Percentiles rank a stretch among this genome's conserved stretches.
Conservation (phyloP, 345 rosid genomes). For the Hypericum androsaemum region DNA sequence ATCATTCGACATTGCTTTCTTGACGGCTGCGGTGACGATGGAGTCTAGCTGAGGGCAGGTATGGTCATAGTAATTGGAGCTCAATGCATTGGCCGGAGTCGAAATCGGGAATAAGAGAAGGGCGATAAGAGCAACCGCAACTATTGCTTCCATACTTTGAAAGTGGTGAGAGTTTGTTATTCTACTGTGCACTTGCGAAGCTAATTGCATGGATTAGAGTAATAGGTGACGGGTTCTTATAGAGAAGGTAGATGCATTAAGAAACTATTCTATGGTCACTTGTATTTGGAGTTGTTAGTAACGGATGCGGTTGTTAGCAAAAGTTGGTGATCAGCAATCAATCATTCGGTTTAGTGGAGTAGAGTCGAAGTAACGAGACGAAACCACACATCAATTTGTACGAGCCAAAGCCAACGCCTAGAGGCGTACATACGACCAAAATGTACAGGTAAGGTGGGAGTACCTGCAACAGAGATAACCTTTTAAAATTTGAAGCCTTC, state of each 20-base stretch:
- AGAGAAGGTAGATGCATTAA: slow-evolving; percentile 1
- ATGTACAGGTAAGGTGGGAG: too few relatives aligned
- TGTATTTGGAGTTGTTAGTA: slow-evolving; percentile 32
- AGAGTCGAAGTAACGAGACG: slow-evolving; percentile 15
- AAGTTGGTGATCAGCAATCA: slow-evolving; percentile 47
- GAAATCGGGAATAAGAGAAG: slow-evolving; percentile 16
- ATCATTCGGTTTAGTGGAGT: slow-evolving; percentile 16
- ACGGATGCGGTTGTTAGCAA: slow-evolving; percentile 38
- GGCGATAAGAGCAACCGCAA: slow-evolving; percentile 17
- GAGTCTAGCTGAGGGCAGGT: slow-evolving; percentile 55
- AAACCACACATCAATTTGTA: too few relatives aligned
- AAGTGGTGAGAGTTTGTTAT: neutral
- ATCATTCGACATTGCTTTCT: slow-evolving; percentile 55
- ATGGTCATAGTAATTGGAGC: slow-evolving; percentile 46
- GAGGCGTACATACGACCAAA: too few relatives aligned
- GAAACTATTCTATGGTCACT: slow-evolving; percentile 4
- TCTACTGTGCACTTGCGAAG: too few relatives aligned
- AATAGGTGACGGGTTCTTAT: slow-evolving; percentile 10
- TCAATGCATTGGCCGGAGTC: slow-evolving; percentile 35
- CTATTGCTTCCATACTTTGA: slow-evolving; percentile 15
- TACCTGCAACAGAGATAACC: too few relatives aligned
- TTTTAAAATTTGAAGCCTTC: neutral
- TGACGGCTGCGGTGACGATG: slow-evolving; percentile 40
- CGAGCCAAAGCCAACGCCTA: too few relatives aligned
- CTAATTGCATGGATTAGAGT: too few relatives aligned